Evolutionary conservation across 148 eudicot genomes (phyloP), one percentile per base, ranked within the genome.

Genomic region (Vaccinium darrowii): DNA sequence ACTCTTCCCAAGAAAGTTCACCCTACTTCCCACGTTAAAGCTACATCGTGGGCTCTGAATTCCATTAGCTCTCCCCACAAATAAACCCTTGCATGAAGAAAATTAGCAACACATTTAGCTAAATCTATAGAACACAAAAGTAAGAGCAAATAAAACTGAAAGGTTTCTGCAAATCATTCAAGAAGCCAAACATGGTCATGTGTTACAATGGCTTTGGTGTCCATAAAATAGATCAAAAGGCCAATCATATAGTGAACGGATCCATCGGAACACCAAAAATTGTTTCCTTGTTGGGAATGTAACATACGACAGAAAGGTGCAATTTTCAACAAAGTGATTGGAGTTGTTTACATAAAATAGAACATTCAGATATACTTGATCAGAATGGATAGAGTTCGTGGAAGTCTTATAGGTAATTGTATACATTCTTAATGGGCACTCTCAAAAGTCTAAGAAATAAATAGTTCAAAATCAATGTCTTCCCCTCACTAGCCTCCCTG

Each of bases 1-100:
- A 84, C 88, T 86, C 86, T 92, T 94, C 79, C 88, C 67, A 58
- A 97, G 94, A 85, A 93, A 93, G 83, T 86, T 88, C 71, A 94
- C 88, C 88, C 85, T 92, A 79, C 87, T 91, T 86, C 92, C 94
- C 76, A 85, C 58, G 62, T 85, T 87, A 84, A 96, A 82, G 88
- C 89, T 93, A 89, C 93, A 92, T 43, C 91, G 92, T 63, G 89
- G 86, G 87, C 88, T 88, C 81, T 83, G 89, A 82, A 92, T 85
- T 72, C 92, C 93, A 56, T 86, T 83, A 81, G 86, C 81, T 76
- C 89, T 92, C 86, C 89, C 91, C 90, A 90, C 81, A 84, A 92
- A 91, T 87, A 94, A 85, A 77, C 98, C 93, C 98, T 93, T 71
- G 75, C 73, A 88, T 77, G 58, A 78, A 51, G 69, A 80, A 71